Conservation (phyloP, 164 flowering plant species). For the Dillenia turbinata region DNA sequence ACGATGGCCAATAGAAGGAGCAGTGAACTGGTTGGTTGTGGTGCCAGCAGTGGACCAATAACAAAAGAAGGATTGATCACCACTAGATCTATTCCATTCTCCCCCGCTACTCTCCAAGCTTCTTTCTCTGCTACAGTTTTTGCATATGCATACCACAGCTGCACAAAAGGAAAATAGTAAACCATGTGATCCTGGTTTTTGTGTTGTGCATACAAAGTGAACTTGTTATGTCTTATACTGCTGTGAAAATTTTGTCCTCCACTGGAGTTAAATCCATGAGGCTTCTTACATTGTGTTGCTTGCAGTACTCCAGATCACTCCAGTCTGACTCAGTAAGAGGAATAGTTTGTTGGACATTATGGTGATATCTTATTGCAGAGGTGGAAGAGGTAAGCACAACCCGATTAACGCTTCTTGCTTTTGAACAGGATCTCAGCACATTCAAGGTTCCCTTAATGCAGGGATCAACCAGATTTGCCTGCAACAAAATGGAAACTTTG, state of each 20-base stretch:
- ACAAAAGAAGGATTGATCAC: slow-evolving; percentile 76
- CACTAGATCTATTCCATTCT: slow-evolving; percentile 62
- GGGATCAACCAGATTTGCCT: slow-evolving; percentile 75
- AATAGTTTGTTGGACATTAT: slow-evolving; percentile 48
- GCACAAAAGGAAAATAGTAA: background rate
- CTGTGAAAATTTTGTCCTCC: background rate
- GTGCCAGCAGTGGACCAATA: slow-evolving; percentile 77
- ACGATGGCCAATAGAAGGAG: slow-evolving; percentile 77
- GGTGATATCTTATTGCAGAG: slow-evolving; percentile 58
- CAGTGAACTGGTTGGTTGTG: slow-evolving; percentile 37
- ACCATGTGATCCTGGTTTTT: background rate
- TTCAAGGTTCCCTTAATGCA: slow-evolving; percentile 83
- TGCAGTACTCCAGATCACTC: slow-evolving; percentile 74
- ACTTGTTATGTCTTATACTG: background rate
- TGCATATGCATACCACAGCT: slow-evolving; percentile 82
- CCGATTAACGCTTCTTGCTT: slow-evolving; percentile 60
- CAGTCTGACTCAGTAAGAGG: slow-evolving; percentile 80
- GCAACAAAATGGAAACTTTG: background rate
- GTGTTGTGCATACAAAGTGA: background rate
- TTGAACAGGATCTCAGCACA: slow-evolving; percentile 76
- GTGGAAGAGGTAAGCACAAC: slow-evolving; percentile 91
- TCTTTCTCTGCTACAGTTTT: slow-evolving; percentile 80
- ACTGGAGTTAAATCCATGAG: background rate
- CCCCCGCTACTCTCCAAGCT: slow-evolving; percentile 78
- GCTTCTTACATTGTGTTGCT: slow-evolving; percentile 26